A percentile compares a stretch with the other conserved stretches of the same genome.
Evolutionary conservation across 768 basidiomycete species (phyloP).

Genomic region (Austroboletus eburneus): DNA sequence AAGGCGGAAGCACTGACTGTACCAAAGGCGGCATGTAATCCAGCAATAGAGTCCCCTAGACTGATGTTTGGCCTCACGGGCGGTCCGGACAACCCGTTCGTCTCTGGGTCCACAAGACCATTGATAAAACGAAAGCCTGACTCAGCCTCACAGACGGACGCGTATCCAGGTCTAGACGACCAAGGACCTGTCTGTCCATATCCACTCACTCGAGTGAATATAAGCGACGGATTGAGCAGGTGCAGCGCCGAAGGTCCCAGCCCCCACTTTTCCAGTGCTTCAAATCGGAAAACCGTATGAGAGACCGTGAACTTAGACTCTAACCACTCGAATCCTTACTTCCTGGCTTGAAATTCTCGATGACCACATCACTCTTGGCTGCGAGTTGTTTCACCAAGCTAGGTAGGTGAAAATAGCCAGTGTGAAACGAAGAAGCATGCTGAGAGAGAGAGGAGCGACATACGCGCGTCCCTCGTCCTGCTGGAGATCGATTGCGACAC

Average conservation of each 20-base stretch:
- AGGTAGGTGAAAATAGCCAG: not conserved
- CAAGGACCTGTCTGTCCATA: slow-evolving; percentile 76
- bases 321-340: no score
- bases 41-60: slow-evolving; percentile 67
- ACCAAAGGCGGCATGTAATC: slow-evolving; percentile 69
- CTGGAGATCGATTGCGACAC: slow-evolving; percentile 61
- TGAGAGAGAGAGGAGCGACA: slow-evolving; percentile 10
- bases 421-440: not conserved
- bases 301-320: no score
- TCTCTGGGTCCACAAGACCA: slow-evolving; percentile 53
- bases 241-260: slow-evolving; percentile 55
- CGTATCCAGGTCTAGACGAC: slow-evolving; percentile 66
- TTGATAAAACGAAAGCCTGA: slow-evolving; percentile 74
- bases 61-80: slow-evolving; percentile 72
- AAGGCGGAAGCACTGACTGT: slow-evolving; percentile 40
- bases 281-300: no score
- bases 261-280: slow-evolving; percentile 68
- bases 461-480: slow-evolving; percentile 53
- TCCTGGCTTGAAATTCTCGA: slow-evolving; percentile 75
- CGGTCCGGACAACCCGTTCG: slow-evolving; percentile 52
- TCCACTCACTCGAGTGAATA: slow-evolving; percentile 84
- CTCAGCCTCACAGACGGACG: slow-evolving; percentile 73
- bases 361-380: slow-evolving; percentile 57
- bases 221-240: slow-evolving; percentile 79
- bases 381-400: slow-evolving; percentile 63